phyloP scores from a whole-genome alignment of 164 flowering plant species.

The Saururus chinensis region DNA sequence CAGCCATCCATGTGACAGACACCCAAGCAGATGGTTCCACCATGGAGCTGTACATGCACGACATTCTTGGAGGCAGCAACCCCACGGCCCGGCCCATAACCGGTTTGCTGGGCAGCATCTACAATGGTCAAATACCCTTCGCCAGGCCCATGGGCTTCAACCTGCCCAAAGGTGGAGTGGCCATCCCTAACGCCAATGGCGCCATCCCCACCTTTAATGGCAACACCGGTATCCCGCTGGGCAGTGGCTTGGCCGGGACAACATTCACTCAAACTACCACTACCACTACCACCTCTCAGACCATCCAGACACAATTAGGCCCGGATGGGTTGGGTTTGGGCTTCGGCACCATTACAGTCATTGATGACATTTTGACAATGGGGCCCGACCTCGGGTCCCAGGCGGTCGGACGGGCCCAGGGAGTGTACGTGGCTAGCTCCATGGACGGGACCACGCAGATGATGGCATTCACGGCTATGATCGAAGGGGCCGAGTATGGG shows the following conservation, averaged over 20 bases:
- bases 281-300: slow-evolving; percentile 8
- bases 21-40: slow-evolving; percentile 9
- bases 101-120: slow-evolving; percentile 76
- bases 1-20: slow-evolving; percentile 3
- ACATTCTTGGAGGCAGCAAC: slow-evolving; percentile 72
- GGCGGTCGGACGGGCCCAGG: slow-evolving; percentile 51
- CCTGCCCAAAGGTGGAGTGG: slow-evolving; percentile 45
- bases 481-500: slow-evolving; percentile 76
- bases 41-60: slow-evolving; percentile 75
- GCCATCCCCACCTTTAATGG: slow-evolving; percentile 64
- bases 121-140: slow-evolving; percentile 80
- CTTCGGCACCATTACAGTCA: slow-evolving; percentile 64
- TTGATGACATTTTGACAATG: slow-evolving; percentile 49
- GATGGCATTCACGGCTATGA: slow-evolving; percentile 72
- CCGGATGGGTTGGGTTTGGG: slow-evolving; percentile 73
- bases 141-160: slow-evolving; percentile 68
- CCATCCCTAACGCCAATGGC: slow-evolving; percentile 74
- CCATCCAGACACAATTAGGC: slow-evolving; percentile 33
- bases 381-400: slow-evolving; percentile 44
- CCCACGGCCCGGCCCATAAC: slow-evolving; percentile 83
- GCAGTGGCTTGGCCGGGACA: slow-evolving; percentile 73
- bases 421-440: slow-evolving; percentile 65
- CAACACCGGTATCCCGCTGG: slow-evolving; percentile 52
- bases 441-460: slow-evolving; percentile 53
- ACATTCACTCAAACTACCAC: slow-evolving; percentile 45